Conservation (phyloP, 2,329 filamentous ascomycete species). For the Calonectria hongkongensis region DNA sequence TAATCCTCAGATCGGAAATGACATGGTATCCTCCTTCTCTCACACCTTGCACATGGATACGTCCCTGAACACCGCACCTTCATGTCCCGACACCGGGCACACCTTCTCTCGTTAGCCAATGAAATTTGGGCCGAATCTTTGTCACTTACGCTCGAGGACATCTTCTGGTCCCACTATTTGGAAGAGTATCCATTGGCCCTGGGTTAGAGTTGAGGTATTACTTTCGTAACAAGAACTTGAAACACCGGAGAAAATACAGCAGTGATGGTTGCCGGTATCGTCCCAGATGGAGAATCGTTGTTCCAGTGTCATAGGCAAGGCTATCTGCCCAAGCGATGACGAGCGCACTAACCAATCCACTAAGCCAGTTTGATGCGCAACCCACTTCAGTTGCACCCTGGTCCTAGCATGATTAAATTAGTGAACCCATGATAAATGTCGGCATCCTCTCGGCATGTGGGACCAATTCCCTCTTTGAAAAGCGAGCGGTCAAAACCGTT, state of each 20-base stretch:
- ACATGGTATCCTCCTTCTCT: slow-evolving; percentile 9
- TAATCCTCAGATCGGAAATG: slow-evolving; percentile 17
- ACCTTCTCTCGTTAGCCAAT: background rate
- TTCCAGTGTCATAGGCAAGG: slow-evolving; percentile 3
- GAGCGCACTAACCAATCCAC: background rate
- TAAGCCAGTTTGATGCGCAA: background rate
- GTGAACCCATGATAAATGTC: background rate
- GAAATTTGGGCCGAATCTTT: background rate
- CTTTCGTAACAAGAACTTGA: background rate
- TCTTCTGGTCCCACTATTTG: slow-evolving; percentile 17
- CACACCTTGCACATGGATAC: slow-evolving; percentile 5
- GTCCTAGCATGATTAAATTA: background rate
- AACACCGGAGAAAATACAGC: background rate
- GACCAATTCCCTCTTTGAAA: background rate
- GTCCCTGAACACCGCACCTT: slow-evolving; percentile 14
- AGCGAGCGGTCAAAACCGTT: too few species aligned
- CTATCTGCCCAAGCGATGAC: background rate
- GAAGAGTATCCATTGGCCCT: background rate
- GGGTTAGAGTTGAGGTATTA: too few species aligned
- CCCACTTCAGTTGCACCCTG: background rate
- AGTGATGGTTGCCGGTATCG: background rate
- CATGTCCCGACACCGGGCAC: slow-evolving; percentile 21
- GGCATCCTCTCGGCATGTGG: slow-evolving; percentile 15
- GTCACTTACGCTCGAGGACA: slow-evolving; percentile 4
- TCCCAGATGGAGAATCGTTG: slow-evolving; percentile 15